A percentile compares a stretch with the other conserved stretches of the same genome.
Evolutionary conservation across 331 rosid genomes (phyloP).

Genomic region (Quercus phellos): DNA sequence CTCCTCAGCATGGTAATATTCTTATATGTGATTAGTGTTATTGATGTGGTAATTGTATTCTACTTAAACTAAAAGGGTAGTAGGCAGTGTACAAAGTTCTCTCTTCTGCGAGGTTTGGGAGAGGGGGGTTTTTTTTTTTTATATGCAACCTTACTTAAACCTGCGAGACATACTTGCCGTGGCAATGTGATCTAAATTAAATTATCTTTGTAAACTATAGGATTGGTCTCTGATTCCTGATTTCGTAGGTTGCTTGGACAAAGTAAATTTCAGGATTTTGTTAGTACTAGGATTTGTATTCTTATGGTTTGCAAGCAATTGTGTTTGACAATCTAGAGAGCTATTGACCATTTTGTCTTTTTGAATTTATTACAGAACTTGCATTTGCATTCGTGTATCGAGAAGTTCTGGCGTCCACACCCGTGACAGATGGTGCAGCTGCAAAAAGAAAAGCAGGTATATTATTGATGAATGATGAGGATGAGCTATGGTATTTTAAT

Average conservation of each 20-base stretch:
- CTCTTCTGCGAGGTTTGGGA: too few relatives aligned
- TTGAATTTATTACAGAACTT: conserved; percentile 37
- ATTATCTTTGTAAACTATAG: too few relatives aligned
- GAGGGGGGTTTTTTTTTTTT: too few relatives aligned
- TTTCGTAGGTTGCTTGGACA: neutral
- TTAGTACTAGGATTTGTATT: neutral
- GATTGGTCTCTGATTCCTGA: neutral
- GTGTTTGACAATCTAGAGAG: neutral
- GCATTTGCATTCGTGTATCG: conserved; percentile 86
- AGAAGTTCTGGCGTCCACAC: conserved; percentile 42
- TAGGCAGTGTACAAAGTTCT: too few relatives aligned
- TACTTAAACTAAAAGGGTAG: too few relatives aligned
- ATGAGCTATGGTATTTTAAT: neutral
- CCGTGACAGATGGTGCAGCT: conserved; percentile 36
- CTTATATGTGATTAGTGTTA: too few relatives aligned
- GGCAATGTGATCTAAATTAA: too few relatives aligned
- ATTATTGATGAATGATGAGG: conserved; percentile 1
- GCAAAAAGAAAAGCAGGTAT: conserved; percentile 86
- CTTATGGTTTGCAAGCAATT: conserved; percentile 3
- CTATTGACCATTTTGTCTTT: conserved; percentile 15
- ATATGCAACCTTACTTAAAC: too few relatives aligned
- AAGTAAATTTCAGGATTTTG: neutral
- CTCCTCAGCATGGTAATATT: conserved; percentile 70
- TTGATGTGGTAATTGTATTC: too few relatives aligned
- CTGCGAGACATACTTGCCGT: too few relatives aligned